These are phyloP conservation scores for Backusella mclennaniae DNA, from an alignment of 192 early-diverging fungal species.

Conservation along the genomic window DNA sequence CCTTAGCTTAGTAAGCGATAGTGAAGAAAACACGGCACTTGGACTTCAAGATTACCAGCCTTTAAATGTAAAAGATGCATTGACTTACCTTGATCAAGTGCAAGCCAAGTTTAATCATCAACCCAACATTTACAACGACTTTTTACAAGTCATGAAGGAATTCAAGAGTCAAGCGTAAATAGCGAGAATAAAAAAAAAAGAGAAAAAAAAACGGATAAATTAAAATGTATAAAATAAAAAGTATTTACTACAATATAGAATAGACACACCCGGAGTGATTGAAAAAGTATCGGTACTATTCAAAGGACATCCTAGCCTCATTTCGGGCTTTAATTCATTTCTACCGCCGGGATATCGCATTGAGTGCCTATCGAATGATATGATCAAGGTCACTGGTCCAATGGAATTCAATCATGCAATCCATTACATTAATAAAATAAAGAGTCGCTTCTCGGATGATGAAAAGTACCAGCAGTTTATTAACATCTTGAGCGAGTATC, in stretches of 20 bases:
- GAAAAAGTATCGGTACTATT: slow-evolving; percentile 93
- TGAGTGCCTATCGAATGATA: slow-evolving; percentile 79
- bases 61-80: slow-evolving; percentile 89
- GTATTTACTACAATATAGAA: slow-evolving; percentile 37
- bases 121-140: slow-evolving; percentile 94
- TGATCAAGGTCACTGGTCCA: slow-evolving; percentile 66
- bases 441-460: slow-evolving; percentile 94
- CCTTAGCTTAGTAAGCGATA: not conserved
- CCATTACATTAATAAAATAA: slow-evolving; percentile 99
- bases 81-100: slow-evolving; percentile 94
- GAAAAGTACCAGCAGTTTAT: slow-evolving; percentile 97
- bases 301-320: slow-evolving; percentile 81
- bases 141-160: slow-evolving; percentile 99
- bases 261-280: slow-evolving; percentile 97
- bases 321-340: slow-evolving; percentile 98
- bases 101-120: slow-evolving; percentile 88
- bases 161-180: slow-evolving; percentile 92
- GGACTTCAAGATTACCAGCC: slow-evolving; percentile 37
- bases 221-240: not conserved
- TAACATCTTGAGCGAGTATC: slow-evolving; percentile 96
- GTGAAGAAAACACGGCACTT: not conserved
- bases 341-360: slow-evolving; percentile 96
- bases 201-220: not conserved
- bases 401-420: slow-evolving; percentile 99
- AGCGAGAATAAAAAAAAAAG: not conserved